A percentile compares a stretch with the other conserved stretches of the same genome.
phyloP scores from a whole-genome alignment of 2,329 filamentous ascomycete genomes.

The Paecilomyces variotii region DNA sequence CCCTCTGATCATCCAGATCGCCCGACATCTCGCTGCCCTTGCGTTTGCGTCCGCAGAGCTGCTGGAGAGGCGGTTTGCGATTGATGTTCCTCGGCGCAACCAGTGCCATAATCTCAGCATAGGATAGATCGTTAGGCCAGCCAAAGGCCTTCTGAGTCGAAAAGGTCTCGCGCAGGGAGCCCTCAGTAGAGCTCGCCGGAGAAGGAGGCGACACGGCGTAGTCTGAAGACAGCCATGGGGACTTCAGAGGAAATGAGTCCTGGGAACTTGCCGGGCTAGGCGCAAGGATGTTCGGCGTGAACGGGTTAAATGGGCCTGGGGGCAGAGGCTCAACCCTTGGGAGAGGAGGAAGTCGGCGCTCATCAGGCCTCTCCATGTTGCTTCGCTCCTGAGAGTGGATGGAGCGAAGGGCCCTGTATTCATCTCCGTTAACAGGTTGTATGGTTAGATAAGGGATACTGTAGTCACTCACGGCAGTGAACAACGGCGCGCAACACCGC shows the following conservation, averaged over 20 bases:
- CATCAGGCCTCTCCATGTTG: constrained; percentile 21
- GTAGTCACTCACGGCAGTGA: constrained; percentile 26
- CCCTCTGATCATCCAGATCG: constrained; percentile 29
- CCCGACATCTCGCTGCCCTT: constrained; percentile 24
- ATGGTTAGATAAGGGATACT: background rate
- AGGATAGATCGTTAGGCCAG: constrained; percentile 27
- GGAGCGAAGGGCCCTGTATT: constrained; percentile 15
- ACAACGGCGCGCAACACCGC: constrained; percentile 22
- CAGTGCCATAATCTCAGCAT: constrained; percentile 24
- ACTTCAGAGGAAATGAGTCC: constrained; percentile 27
- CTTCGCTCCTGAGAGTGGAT: constrained; percentile 13
- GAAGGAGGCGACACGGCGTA: constrained; percentile 26
- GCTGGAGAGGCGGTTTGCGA: constrained; percentile 31
- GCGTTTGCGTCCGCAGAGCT: constrained; percentile 32
- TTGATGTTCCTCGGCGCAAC: constrained; percentile 29
- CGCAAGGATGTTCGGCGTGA: constrained; percentile 19
- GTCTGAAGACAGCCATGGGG: constrained; percentile 21
- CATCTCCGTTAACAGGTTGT: constrained; percentile 3
- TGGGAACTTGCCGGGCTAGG: constrained; percentile 27
- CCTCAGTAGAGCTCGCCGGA: constrained; percentile 29
- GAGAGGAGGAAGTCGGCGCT: constrained; percentile 29
- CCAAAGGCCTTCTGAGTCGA: constrained; percentile 21
- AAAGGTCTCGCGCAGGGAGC: constrained; percentile 28
- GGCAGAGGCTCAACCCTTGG: constrained; percentile 29
- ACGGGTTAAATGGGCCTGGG: constrained; percentile 30